Evolutionary conservation across 208 protist genomes (phyloP), one percentile per base, ranked within the genome.

Genomic region (Borovskyia barvae): DNA sequence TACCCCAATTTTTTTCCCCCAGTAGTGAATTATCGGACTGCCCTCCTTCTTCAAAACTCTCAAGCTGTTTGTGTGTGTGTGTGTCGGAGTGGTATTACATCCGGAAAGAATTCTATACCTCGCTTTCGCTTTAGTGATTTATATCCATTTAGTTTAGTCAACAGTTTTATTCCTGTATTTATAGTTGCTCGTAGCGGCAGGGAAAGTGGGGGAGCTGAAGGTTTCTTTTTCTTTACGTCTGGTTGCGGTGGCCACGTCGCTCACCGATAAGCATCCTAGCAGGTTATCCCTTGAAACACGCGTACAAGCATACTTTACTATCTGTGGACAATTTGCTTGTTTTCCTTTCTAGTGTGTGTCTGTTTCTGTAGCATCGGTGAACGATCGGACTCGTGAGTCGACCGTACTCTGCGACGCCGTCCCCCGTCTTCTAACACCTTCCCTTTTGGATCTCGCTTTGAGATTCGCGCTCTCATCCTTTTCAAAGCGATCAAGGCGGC

Each of bases 321-420:
- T n/a, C 35, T 14, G 8, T 39, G 11, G 14, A 39, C 35, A 41
- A 11, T 26, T 45, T 37, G 41, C 39, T 61, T 40, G 62, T 72
- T 2, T 30, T 71, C 58, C 39, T 59, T 52, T 28, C 49, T 50
- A 30, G 49, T 54, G 5, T 25, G 53, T 14, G n/a, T n/a, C 26
- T 60, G 8, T 46, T 65, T 36, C 43, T 53, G 35, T 68, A 45
- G 26, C 7, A 7, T 45, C 11, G n/a, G n/a, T n/a, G n/a, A n/a
- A n/a, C n/a, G n/a, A n/a, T n/a, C n/a, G n/a, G n/a, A n/a, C n/a
- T n/a, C n/a, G n/a, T n/a, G n/a, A n/a, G n/a, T n/a, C n/a, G n/a
- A n/a, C n/a, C n/a, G n/a, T n/a, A n/a, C n/a, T n/a, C n/a, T 19
- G 8, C 17, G 8, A 32, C 41, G 19, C 41, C 26, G 37, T 28